Evolutionary conservation across 2,329 filamentous ascomycete species (phyloP).

Genomic region (Lachnellula arida): DNA sequence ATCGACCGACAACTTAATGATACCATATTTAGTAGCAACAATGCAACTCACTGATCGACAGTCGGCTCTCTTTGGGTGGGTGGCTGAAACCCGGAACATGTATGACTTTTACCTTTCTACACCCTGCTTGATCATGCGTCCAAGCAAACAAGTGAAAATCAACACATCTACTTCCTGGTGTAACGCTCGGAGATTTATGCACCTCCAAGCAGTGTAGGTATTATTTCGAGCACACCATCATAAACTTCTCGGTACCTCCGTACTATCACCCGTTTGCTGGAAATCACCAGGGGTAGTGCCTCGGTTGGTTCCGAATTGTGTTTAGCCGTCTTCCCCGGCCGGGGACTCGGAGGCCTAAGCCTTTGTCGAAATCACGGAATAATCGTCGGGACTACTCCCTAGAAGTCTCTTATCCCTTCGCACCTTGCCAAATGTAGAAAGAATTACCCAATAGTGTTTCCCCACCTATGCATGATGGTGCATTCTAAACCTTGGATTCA

Average conservation of each 20-base stretch:
- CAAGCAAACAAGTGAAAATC: background rate
- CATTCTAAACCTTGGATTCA: background rate
- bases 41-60: background rate
- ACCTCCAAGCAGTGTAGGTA: background rate
- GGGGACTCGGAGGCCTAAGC: background rate
- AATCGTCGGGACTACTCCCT: too few species aligned
- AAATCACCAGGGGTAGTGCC: background rate
- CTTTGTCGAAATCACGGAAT: background rate
- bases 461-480: background rate
- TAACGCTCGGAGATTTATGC: background rate
- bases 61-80: background rate
- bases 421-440: background rate
- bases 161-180: background rate
- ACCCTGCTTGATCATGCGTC: background rate
- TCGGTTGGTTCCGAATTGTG: background rate
- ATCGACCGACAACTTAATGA: slow-evolving; percentile 9
- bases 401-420: background rate
- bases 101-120: background rate
- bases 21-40: background rate
- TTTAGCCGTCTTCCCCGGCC: background rate
- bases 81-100: background rate
- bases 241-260: background rate
- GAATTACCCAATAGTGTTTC: background rate
- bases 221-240: background rate
- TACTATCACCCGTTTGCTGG: background rate